Base-by-base conservation (phyloP, 2,329 filamentous ascomycete genomes). In the Colletotrichum coccodes region DNA sequence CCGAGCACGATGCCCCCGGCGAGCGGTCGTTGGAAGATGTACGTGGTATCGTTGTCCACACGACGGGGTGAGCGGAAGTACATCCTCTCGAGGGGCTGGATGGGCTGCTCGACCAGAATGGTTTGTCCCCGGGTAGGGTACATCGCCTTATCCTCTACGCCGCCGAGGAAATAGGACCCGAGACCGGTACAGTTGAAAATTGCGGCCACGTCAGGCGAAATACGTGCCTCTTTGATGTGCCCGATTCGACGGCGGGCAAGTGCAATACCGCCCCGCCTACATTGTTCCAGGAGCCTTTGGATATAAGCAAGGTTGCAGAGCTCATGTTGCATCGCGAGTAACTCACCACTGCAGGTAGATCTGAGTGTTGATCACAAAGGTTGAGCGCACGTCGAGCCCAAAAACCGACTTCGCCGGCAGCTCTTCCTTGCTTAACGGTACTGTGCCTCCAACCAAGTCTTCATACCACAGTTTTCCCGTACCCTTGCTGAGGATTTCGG, bases 151-250 rank as follows among this genome's bases (percentile, higher is more conserved):
- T 98, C 95, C 79, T 88, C 84, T 0, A 98, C 95, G 42, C 95
- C 95, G 9, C 94, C 94, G 1, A 98, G 88, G 64, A 86, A 90
- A 49, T 87, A 87, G 0, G 94, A 90, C 8, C 91, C 87, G 8
- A 98, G 83, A 0, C 95, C 95, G 0, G 94, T 95, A 73, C 94
- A 93, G 77, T 98, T 98, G 73, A 98, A 83, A 2, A 97, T 82
- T 2, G 54, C 60, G 0, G 18, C 28, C 16, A 97, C 79, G 73
- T 92, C 89, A 3, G 90, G 91, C 53, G 82, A 78, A 12, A 58
- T 60, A 73, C 81, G 72, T 0, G 94, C 94, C 47, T 97, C 92
- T 0, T 84, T 80, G 67, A 98, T 87, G 78, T 98, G 92, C n/a
- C 82, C 80, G 53, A 95, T 80, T 1, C 86, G 78, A 3, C 82